These are phyloP conservation scores for Colletotrichum filicis DNA, from an alignment of 2,329 filamentous ascomycete species.

Conservation along the genomic window DNA sequence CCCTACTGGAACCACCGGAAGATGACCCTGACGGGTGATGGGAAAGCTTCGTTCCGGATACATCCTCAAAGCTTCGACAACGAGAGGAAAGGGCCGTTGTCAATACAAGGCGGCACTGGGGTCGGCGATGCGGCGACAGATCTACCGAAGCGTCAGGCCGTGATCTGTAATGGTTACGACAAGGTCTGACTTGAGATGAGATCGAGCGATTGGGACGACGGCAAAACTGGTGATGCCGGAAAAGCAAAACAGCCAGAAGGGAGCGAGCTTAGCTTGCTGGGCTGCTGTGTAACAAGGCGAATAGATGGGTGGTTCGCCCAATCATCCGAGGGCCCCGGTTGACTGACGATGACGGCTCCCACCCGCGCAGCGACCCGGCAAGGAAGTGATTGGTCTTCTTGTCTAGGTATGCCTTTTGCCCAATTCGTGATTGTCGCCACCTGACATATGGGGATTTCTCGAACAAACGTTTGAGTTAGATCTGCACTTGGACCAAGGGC, in stretches of 20 bases:
- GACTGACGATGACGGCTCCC: conserved; percentile 3
- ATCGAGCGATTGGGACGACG: conserved; percentile 15
- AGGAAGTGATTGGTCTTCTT: background rate
- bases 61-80: background rate
- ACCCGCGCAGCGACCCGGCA: background rate
- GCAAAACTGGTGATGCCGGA: conserved; percentile 13
- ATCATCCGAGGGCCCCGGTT: background rate
- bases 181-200: conserved; percentile 1
- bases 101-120: background rate
- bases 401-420: background rate
- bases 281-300: background rate
- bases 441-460: conserved; percentile 4
- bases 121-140: background rate
- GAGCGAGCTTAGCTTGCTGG: background rate
- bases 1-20: background rate
- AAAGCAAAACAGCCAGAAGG: conserved; percentile 18
- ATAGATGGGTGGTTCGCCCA: conserved; percentile 7
- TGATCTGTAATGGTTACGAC: background rate
- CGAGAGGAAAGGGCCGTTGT: background rate
- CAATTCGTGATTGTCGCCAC: conserved; percentile 7
- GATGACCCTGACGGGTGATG: background rate
- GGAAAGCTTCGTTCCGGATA: background rate
- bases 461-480: background rate
- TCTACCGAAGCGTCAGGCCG: background rate
- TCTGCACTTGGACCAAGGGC: conserved; percentile 23